Percentiles rank a stretch among this genome's conserved stretches.
These are phyloP conservation scores for Boletus sp. DNA, from an alignment of 768 basidiomycete genomes.

Conservation along the genomic window DNA sequence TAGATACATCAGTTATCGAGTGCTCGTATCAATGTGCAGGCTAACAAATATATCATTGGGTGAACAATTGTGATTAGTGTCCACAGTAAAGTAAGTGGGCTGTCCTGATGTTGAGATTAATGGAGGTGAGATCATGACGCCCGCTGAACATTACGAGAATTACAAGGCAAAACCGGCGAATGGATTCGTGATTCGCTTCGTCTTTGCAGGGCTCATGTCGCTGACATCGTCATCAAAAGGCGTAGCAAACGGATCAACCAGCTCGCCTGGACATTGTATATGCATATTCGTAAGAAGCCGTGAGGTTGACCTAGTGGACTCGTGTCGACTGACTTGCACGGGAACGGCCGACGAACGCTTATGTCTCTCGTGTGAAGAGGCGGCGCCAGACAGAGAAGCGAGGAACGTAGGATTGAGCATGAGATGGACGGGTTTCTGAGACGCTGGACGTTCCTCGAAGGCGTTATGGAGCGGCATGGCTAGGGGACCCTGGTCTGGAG, in stretches of 20 bases:
- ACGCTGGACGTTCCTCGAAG: conserved; percentile 26
- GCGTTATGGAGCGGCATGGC: conserved; percentile 43
- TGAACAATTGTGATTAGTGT: conserved; percentile 13
- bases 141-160: neutral
- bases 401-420: conserved; percentile 15
- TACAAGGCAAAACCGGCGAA: conserved; percentile 39
- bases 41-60: conserved; percentile 6
- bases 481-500: conserved; percentile 23
- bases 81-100: conserved; percentile 10
- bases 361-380: conserved; percentile 16
- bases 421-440: conserved; percentile 17
- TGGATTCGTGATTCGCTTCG: conserved; percentile 54
- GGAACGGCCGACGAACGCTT: conserved; percentile 23
- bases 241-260: conserved; percentile 61
- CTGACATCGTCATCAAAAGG: conserved; percentile 74
- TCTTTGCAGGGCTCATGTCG: conserved; percentile 27
- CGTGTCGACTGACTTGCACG: conserved; percentile 14
- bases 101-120: neutral
- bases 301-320: conserved; percentile 37
- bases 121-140: neutral
- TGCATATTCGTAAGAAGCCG: conserved; percentile 43
- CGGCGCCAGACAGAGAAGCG: conserved; percentile 1
- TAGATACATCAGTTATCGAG: conserved; percentile 22
- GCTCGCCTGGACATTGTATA: conserved; percentile 35
- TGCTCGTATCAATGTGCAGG: conserved; percentile 6